Conservation (phyloP, 2,329 filamentous ascomycete genomes). For the Eurotiales sp. region DNA sequence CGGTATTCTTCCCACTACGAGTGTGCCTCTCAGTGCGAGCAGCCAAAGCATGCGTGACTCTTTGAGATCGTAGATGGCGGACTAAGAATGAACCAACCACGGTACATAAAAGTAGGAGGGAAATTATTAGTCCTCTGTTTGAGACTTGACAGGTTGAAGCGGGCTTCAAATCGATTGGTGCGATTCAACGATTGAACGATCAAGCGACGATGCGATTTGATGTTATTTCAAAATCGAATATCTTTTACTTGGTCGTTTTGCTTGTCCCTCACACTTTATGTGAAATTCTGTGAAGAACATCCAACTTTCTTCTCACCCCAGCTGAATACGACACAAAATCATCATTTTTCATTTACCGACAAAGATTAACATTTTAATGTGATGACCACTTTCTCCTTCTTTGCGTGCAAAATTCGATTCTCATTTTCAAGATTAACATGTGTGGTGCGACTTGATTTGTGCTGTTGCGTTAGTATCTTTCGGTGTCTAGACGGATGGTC, state of each 20-base stretch:
- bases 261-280: background rate
- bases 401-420: background rate
- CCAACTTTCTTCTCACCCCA: background rate
- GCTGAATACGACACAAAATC: background rate
- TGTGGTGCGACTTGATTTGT: background rate
- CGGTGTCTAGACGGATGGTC: background rate
- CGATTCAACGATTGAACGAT: too few relatives aligned
- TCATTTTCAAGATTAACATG: background rate
- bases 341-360: background rate
- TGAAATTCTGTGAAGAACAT: background rate
- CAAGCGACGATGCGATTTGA: too few relatives aligned
- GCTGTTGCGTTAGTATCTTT: background rate
- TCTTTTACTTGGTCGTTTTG: background rate
- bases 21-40: constrained; percentile 76
- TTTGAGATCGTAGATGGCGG: constrained; percentile 58
- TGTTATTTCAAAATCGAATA: too few relatives aligned
- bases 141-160: background rate
- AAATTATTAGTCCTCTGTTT: background rate
- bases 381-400: background rate
- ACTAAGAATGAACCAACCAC: background rate
- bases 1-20: constrained; percentile 62
- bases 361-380: background rate
- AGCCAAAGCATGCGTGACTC: constrained; percentile 86
- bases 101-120: background rate
- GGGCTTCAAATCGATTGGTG: too few relatives aligned